phyloP scores from a whole-genome alignment of 345 rosid genomes.

The Murraya koenigii region DNA sequence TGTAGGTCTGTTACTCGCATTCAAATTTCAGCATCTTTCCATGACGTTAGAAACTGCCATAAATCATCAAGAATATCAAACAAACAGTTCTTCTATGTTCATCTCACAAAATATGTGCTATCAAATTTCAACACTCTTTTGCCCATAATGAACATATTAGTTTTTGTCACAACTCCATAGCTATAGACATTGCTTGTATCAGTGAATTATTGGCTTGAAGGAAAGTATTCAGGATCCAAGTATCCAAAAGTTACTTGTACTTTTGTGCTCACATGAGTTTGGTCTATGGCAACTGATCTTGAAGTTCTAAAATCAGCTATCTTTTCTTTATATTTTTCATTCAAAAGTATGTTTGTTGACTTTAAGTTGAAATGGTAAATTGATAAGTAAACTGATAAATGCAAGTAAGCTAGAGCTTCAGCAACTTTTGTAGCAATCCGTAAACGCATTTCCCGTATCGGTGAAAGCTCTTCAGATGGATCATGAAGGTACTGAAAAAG shows the following conservation, averaged over 20 bases:
- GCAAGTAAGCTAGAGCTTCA: conserved; percentile 2
- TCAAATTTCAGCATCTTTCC: not conserved
- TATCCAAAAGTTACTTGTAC: conserved; percentile 3
- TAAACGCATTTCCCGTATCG: not conserved
- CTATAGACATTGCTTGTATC: not conserved
- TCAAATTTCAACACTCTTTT: not conserved
- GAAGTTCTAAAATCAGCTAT: not conserved
- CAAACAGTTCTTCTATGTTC: not conserved
- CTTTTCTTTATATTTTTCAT: conserved; percentile 2
- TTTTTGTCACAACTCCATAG: not conserved
- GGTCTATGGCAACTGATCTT: not conserved
- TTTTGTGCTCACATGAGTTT: conserved; percentile 3
- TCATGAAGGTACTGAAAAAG: not conserved
- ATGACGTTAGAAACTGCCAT: not conserved
- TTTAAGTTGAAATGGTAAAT: not conserved
- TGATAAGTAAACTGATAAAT: not conserved
- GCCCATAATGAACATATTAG: not conserved
- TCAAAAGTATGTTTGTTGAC: not conserved
- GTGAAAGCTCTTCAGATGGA: not conserved
- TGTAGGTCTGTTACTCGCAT: not conserved
- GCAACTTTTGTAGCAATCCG: conserved; percentile 1
- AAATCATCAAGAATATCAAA: not conserved
- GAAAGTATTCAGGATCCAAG: not conserved
- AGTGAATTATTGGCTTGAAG: not conserved
- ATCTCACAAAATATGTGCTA: not conserved